Conservation (phyloP, 139 green algal genomes). For the Chlorella sp. region DNA sequence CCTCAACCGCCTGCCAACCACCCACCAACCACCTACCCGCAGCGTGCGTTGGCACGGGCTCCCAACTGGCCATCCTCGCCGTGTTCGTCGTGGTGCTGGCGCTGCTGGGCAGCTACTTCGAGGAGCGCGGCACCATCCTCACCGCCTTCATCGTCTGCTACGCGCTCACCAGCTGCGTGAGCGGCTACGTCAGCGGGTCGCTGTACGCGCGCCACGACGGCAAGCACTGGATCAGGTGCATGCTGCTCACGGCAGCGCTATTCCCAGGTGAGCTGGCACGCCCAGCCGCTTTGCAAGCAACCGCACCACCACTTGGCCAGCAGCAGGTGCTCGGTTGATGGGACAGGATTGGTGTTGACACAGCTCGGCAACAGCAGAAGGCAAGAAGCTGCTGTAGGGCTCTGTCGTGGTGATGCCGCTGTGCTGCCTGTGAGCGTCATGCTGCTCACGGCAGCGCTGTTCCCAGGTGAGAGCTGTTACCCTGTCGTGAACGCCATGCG, state of each 20-base stretch:
- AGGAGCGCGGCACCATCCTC: conserved; percentile 82
- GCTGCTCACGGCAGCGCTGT: too few relatives aligned
- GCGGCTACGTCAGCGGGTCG: conserved; percentile 64
- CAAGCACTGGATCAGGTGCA: conserved; percentile 84
- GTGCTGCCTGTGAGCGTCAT: too few relatives aligned
- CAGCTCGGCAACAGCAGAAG: too few relatives aligned
- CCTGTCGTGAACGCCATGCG: too few relatives aligned
- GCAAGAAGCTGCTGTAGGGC: too few relatives aligned
- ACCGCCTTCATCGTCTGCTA: conserved; percentile 94
- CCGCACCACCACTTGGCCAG: too few relatives aligned
- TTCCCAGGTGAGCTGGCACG: conserved; percentile 38
- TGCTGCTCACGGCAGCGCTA: conserved; percentile 79
- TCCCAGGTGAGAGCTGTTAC: too few relatives aligned
- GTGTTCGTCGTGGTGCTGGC: conserved; percentile 76
- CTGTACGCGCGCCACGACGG: conserved; percentile 86
- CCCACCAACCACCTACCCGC: not conserved
- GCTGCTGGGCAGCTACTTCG: conserved; percentile 67
- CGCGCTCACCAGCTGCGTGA: conserved; percentile 77
- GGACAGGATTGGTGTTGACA: too few relatives aligned
- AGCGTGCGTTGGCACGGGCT: conserved; percentile 52
- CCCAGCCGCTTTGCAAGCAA: too few relatives aligned
- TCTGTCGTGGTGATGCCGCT: too few relatives aligned
- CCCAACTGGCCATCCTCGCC: conserved; percentile 82
- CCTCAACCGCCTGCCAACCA: not conserved
- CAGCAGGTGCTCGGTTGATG: too few relatives aligned